Evolutionary conservation across 371 early-diverging fungal species (phyloP).

Genomic region (Choanephora cucurbitarum): DNA sequence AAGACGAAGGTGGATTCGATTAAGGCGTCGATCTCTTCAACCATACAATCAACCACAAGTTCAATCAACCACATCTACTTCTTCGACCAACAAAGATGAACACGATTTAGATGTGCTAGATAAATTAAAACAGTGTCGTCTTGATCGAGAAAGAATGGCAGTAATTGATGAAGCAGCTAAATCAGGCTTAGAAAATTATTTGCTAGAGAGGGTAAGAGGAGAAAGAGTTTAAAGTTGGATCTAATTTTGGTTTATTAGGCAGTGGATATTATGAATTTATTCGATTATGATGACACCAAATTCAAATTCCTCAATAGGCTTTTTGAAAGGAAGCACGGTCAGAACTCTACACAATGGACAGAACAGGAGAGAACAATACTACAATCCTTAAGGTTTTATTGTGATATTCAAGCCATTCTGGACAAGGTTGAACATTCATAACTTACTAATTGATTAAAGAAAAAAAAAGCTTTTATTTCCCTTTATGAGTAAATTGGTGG

Average conservation of each 20-base stretch:
- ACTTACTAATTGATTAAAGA: too few species aligned
- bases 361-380: constrained; percentile 23
- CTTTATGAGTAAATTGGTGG: too few species aligned
- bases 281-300: constrained; percentile 38
- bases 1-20: constrained; percentile 61
- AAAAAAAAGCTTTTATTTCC: too few species aligned
- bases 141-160: constrained; percentile 45
- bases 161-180: constrained; percentile 18
- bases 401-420: constrained; percentile 21
- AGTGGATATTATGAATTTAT: constrained; percentile 14
- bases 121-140: constrained; percentile 23
- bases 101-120: constrained; percentile 10
- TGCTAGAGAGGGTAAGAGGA: constrained; percentile 15
- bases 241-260: too few species aligned
- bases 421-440: background rate
- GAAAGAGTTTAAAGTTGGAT: too few species aligned
- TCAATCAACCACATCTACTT: background rate
- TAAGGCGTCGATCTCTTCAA: constrained; percentile 38
- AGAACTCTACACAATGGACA: constrained; percentile 6
- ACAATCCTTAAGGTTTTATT: constrained; percentile 33
- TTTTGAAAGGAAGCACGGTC: constrained; percentile 4
- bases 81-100: background rate
- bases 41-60: background rate
- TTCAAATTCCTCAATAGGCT: constrained; percentile 21
- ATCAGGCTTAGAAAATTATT: constrained; percentile 12